Conservation (phyloP, 106 monocot species). For the Amphibolis antarctica region DNA sequence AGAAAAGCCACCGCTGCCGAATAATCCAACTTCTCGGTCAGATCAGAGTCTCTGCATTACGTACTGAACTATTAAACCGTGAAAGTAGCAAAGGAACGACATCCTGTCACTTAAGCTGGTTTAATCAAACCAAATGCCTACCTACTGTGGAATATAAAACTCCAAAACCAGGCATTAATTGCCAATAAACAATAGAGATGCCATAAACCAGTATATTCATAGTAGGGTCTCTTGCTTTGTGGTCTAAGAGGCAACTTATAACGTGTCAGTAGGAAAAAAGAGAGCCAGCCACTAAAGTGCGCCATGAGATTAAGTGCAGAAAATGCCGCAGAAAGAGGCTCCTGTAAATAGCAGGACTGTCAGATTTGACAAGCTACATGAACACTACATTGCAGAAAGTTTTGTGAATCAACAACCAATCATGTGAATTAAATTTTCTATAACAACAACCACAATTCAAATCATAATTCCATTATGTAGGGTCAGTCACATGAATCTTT, state of each 20-base stretch:
- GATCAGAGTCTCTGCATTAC: conserved; percentile 55
- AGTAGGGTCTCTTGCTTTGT: conserved; percentile 68
- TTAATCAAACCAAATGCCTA: conserved; percentile 15
- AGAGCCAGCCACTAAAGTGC: conserved; percentile 87
- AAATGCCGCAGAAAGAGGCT: conserved; percentile 73
- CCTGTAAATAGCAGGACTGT: conserved; percentile 28
- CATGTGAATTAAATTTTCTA: too few species aligned
- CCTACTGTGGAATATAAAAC: conserved; percentile 82
- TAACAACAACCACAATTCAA: too few species aligned
- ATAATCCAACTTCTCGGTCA: conserved; percentile 90
- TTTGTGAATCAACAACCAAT: too few species aligned
- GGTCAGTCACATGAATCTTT: too few species aligned
- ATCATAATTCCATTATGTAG: too few species aligned
- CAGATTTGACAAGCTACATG: background rate
- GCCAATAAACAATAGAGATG: conserved; percentile 82
- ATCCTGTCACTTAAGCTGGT: background rate
- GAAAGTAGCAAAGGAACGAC: background rate
- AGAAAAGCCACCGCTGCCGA: conserved; percentile 89
- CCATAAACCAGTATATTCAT: conserved; percentile 89
- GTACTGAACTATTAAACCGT: background rate
- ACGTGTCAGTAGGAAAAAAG: conserved; percentile 53
- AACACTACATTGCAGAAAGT: background rate
- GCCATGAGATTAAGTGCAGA: conserved; percentile 73
- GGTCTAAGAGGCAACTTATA: conserved; percentile 75
- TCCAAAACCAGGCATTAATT: conserved; percentile 98